These are phyloP conservation scores for Cercospora nicotianae DNA, from an alignment of 2,329 filamentous ascomycete species.

Conservation along the genomic window DNA sequence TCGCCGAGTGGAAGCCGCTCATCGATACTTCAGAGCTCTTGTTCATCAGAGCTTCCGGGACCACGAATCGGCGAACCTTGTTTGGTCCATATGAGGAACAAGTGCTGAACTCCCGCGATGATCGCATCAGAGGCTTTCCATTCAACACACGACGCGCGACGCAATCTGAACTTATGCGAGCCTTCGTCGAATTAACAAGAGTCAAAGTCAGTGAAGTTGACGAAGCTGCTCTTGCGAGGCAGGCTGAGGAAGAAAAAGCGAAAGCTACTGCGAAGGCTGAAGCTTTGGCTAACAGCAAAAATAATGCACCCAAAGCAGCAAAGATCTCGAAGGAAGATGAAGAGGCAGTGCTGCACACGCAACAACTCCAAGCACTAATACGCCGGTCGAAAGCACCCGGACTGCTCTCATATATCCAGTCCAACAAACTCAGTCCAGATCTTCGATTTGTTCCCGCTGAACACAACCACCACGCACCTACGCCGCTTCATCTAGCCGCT, in stretches of 20 bases:
- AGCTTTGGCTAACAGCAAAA: slow-evolving; percentile 46
- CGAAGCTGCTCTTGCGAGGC: slow-evolving; percentile 58
- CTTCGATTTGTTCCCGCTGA: slow-evolving; percentile 74
- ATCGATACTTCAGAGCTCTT: slow-evolving; percentile 82
- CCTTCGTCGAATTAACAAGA: slow-evolving; percentile 89
- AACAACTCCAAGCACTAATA: slow-evolving; percentile 83
- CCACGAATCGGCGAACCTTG: slow-evolving; percentile 79
- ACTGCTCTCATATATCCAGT: slow-evolving; percentile 77
- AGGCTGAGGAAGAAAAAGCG: slow-evolving; percentile 50
- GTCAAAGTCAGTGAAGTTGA: slow-evolving; percentile 81
- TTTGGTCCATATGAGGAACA: slow-evolving; percentile 92
- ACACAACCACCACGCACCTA: slow-evolving; percentile 76
- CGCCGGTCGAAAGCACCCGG: slow-evolving; percentile 87
- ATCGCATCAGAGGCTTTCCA: slow-evolving; percentile 80
- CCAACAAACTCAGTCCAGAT: slow-evolving; percentile 67
- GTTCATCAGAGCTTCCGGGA: slow-evolving; percentile 86
- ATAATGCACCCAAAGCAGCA: slow-evolving; percentile 54
- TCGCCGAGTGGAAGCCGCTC: slow-evolving; percentile 80
- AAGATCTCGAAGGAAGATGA: slow-evolving; percentile 83
- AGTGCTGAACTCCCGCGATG: slow-evolving; percentile 75
- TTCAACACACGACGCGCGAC: slow-evolving; percentile 91
- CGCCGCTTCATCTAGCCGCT: slow-evolving; percentile 81
- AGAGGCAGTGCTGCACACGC: slow-evolving; percentile 76
- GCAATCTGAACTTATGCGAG: slow-evolving; percentile 89
- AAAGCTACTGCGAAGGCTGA: slow-evolving; percentile 43